Evolutionary conservation across 2,329 filamentous ascomycete genomes (phyloP), one percentile per base, ranked within the genome.

Genomic region (Lachnellula occidentalis): DNA sequence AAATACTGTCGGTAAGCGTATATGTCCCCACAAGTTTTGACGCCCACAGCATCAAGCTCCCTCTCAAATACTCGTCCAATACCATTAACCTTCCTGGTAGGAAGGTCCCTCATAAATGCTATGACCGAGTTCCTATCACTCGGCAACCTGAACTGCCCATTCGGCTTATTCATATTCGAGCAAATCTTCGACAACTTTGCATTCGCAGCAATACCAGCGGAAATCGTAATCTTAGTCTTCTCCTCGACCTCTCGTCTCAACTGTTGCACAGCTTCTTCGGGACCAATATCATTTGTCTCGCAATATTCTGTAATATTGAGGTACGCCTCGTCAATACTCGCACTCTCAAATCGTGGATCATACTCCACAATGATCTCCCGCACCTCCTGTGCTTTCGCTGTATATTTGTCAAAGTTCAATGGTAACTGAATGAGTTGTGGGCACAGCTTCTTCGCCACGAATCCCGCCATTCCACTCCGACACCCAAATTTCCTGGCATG

Each of bases 311-410:
- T 97, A 55, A 99, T 88, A 65, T 99, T 97, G 27, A 99, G 76
- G 67, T 96, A 99, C 1, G 94, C 94, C 70, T 99, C 94, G 64
- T 99, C 94, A 60, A 96, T 92, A 67, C 91, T 96, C 0, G 92
- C 90, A 64, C 88, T 95, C 70, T 97, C 90, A 63, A 95, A 99
- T 1, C 88, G 79, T 0, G 90, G 82, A 66, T 99, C 94, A 66
- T 97, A 99, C n/a, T 86, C 78, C 11, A 83, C 86, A 15, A 99
- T 75, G 1, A 99, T 82, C 42, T 86, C 81, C 11, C 92, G 83
- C 5, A 97, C 85, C 69, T 97, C 92, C 55, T 87, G 81, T 0
- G 94, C 94, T 71, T 97, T 99, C 14, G 89, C 83, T 0, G 78
- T 87, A 68, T 99, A 99, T 50, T 97, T 97, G 46, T 87, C 81